These are phyloP conservation scores for Calocybe cyanea DNA, from an alignment of 768 basidiomycete genomes.

Conservation along the genomic window DNA sequence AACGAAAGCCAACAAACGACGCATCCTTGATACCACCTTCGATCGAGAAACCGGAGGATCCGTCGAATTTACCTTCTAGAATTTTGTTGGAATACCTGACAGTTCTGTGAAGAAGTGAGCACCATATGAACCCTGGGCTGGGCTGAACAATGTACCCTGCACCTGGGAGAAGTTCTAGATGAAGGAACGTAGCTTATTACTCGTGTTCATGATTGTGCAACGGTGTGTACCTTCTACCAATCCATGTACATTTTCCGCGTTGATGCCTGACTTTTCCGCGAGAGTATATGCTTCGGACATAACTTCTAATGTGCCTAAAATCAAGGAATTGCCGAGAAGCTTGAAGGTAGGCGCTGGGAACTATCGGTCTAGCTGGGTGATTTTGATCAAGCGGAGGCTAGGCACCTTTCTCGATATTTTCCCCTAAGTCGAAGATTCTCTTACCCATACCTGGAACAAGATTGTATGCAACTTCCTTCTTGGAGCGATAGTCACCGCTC, in stretches of 20 bases:
- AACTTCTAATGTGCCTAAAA: conserved; percentile 74
- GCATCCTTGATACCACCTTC: conserved; percentile 90
- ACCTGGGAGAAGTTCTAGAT: conserved; percentile 63
- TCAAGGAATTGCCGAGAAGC: conserved; percentile 75
- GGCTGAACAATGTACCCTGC: conserved; percentile 39
- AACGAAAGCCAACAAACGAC: conserved; percentile 35
- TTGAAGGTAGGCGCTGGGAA: conserved; percentile 65
- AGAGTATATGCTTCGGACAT: conserved; percentile 83
- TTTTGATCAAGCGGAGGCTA: background rate
- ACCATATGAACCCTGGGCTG: background rate
- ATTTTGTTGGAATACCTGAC: conserved; percentile 65
- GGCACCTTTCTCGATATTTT: conserved; percentile 77
- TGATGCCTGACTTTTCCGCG: conserved; percentile 80
- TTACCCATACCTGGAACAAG: conserved; percentile 75
- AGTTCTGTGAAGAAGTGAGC: conserved; percentile 30
- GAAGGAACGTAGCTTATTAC: background rate
- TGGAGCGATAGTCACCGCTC: conserved; percentile 77
- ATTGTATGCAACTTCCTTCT: conserved; percentile 75
- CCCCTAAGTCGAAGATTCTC: conserved; percentile 79
- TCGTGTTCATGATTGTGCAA: conserved; percentile 4
- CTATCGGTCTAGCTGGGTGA: background rate
- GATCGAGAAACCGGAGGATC: conserved; percentile 68
- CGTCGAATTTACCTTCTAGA: conserved; percentile 71
- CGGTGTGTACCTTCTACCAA: conserved; percentile 54
- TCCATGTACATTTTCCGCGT: conserved; percentile 49